These are phyloP conservation scores for Raphanus sativus DNA, from an alignment of 345 rosid species.

Conservation along the genomic window DNA sequence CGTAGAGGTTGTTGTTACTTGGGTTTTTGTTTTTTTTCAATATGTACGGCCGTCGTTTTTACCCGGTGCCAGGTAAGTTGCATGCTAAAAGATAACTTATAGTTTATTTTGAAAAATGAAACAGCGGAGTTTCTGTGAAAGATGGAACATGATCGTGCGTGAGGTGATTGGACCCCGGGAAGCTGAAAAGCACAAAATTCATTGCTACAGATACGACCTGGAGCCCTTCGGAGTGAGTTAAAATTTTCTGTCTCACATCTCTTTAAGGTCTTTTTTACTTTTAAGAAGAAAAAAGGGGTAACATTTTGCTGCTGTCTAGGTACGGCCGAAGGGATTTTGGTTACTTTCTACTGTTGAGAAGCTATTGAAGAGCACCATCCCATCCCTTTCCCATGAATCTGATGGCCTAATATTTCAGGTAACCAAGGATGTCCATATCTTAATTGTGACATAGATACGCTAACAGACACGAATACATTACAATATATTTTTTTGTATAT, in stretches of 20 bases:
- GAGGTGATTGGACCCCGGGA: conserved; percentile 78
- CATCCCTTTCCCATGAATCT: conserved; percentile 89
- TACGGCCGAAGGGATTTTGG: conserved; percentile 90
- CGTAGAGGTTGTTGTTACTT: conserved; percentile 57
- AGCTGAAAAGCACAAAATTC: conserved; percentile 55
- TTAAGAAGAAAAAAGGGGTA: too few relatives aligned
- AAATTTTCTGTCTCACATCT: too few relatives aligned
- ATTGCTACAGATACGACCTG: conserved; percentile 77
- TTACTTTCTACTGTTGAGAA: conserved; percentile 78
- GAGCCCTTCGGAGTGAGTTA: conserved; percentile 88
- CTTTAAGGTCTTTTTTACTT: too few relatives aligned
- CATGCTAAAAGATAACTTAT: not conserved
- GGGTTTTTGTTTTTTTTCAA: too few relatives aligned
- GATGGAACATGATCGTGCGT: conserved; percentile 73
- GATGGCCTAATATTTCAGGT: conserved; percentile 99
- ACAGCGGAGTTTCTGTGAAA: conserved; percentile 90
- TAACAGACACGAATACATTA: too few relatives aligned
- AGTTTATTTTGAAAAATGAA: conserved; percentile 26
- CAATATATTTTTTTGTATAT: too few relatives aligned
- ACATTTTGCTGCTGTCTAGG: conserved; percentile 46
- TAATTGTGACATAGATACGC: too few relatives aligned
- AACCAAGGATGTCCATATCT: not conserved
- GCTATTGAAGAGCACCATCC: conserved; percentile 71
- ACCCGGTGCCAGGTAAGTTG: too few relatives aligned
- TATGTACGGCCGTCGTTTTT: too few relatives aligned